Base-by-base conservation (phyloP, 306 rosid genomes). In the Nissolia schottii region DNA sequence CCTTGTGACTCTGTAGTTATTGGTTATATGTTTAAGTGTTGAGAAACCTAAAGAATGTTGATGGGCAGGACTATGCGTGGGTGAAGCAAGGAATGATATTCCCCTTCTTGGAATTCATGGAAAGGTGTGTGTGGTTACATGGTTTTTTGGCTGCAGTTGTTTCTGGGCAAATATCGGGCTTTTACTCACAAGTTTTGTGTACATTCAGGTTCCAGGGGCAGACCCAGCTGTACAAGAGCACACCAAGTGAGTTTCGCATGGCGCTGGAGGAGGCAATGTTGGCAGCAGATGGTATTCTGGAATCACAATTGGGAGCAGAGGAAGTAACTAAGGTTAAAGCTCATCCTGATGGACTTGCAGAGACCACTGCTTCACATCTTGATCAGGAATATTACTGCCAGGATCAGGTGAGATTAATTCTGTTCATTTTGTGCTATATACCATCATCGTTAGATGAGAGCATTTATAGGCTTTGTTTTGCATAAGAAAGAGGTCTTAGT, bases 211-310 rank as follows among this genome's bases (percentile, higher is more conserved):
- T 84, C 84, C 89, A 85, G 80, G 96, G 95, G 64, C 99, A 91
- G 91, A 91, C 96, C 43, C 97, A 74, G 71, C 80, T 89, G 87
- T 87, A 79, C 87, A 94, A 87, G 91, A 89, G 96, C 82, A 94
- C 86, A 72, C 95, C 85, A 1, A 82, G 89, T 67, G 99, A 94
- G 59, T 88, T 94, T 80, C 90, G 86, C 67, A 85, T 79, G 90
- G 99, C 99, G 12, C 76, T 94, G 24, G 99, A 94, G 79, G 99
- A 94, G 85, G 99, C 99, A n/a, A 53, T 87, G 80, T 80, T 87
- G 59, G 91, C 92, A 34, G 90, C 86, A 76, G 87, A 91, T 73
- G 99, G 90, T 67, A 22, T 87, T 60, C 57, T 85, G 31, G 86
- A 86, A 45, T 19, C 96, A 12, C 74, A 81, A 29, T 56, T 71